A percentile compares a stretch with the other conserved stretches of the same genome.
Conservation (phyloP, 2,329 filamentous ascomycete species). For the Scleromitrula shiraiana region DNA sequence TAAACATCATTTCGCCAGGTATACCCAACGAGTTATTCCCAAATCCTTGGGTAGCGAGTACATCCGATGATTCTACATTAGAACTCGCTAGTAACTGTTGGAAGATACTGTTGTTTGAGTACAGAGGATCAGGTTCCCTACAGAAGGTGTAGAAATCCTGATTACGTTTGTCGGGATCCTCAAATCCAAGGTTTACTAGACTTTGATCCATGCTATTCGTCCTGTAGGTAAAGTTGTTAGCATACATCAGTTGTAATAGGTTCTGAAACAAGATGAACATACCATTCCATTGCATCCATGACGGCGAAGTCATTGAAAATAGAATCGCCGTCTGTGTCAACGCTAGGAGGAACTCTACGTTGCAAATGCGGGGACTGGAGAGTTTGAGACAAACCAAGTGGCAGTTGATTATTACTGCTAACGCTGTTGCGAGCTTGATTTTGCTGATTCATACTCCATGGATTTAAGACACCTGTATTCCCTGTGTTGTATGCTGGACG, state of each 20-base stretch:
- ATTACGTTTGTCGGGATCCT: conserved; percentile 28
- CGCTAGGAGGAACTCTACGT: conserved; percentile 16
- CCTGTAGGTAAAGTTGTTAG: conserved; percentile 21
- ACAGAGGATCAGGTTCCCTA: conserved; percentile 27
- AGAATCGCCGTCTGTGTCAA: conserved; percentile 34
- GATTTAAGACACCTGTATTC: neutral
- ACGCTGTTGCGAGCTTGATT: neutral
- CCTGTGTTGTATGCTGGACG: neutral
- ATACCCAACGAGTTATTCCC: conserved; percentile 10
- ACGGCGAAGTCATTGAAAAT: conserved; percentile 51
- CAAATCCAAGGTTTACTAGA: conserved; percentile 31
- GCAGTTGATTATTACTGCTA: neutral
- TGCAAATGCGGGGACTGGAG: conserved; percentile 14
- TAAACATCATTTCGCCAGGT: conserved; percentile 5
- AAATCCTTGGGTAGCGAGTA: conserved; percentile 17
- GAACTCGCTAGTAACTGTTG: conserved; percentile 27
- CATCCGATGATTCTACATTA: conserved; percentile 19
- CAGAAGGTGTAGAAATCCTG: conserved; percentile 30
- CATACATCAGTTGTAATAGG: no score
- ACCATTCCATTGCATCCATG: conserved; percentile 44
- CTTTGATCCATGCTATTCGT: conserved; percentile 28
- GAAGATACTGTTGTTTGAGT: conserved; percentile 24
- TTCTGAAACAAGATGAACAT: conserved; percentile 10
- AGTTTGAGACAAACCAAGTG: conserved; percentile 10
- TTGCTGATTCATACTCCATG: conserved; percentile 1